Base-by-base conservation (phyloP, 768 basidiomycete genomes). In the Brasilioporus rufonigricans region DNA sequence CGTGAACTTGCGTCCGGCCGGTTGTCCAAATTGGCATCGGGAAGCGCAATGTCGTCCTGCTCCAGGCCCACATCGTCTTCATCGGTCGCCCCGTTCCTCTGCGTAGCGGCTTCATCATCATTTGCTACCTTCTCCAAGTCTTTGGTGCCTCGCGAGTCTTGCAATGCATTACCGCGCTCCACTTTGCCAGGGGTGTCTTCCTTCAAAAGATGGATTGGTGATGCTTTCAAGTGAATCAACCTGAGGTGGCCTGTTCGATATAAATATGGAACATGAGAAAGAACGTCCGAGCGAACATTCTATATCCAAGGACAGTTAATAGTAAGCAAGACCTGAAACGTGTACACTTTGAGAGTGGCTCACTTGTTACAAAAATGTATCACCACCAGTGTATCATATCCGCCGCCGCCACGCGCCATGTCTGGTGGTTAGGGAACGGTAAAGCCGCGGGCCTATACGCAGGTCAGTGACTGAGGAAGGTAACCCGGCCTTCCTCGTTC, bases 161-260 rank as follows among this genome's bases (percentile, higher is more conserved):
- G 44, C 11, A 50, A 24, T 38, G 38, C 18, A 16, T 13, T 44
- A 2, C 11, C 45, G 26, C 32, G 35, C 52, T 58, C 48, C 50
- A 63, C 57, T 41, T 65, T 58, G 58, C 66, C 65, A 58, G 65
- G 56, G 41, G 58, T 41, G 32, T 54, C 56, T 50, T 52, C 43
- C 32, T 53, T 57, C 2, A 41, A 23, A 8, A 66, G 10, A 45
- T 56, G 21, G 4, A 21, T 40, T 14, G 64, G 50, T 27, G 58
- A 14, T 0, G 38, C 39, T 43, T 52, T 63, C 40, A 58, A 39
- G 18, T 61, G n/a, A n/a, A n/a, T 61, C 64, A 65, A n/a, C n/a
- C n/a, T 65, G 16, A 10, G 40, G 26, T 19, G n/a, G 19, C 21
- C 41, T 14, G 39, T 44, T 24, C 23, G 32, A 47, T 19, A n/a